Evolutionary conservation across 2,329 filamentous ascomycete species (phyloP), one percentile per base, ranked within the genome.

Genomic region (Neodidymelliopsis sp.): DNA sequence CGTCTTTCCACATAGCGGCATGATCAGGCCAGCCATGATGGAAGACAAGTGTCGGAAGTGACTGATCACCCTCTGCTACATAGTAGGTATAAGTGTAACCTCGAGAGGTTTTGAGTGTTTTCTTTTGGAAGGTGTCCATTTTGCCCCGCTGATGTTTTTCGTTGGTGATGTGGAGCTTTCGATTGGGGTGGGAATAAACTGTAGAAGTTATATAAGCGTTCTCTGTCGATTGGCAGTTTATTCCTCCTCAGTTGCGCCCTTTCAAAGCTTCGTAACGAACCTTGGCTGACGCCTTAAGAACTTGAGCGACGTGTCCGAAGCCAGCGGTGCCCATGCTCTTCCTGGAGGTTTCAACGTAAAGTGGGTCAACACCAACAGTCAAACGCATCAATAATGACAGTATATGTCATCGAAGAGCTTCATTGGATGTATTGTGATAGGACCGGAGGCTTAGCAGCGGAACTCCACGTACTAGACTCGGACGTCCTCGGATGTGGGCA

Each of bases 11-110:
- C 19, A 80, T 65, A 2, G 66, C 64, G 0, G 78, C 75, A 28
- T 70, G 64, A 53, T 80, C 78, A 4, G 80, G 80, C 57, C 75
- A 82, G 48, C 80, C 80, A 63, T 82, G 81, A 13, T 76, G 81
- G 44, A 70, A 57, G 42, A 69, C 36, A 11, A 70, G 55, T 6
- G 63, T 56, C 6, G 65, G 64, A 0, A 59, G 52, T 5, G 62
- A 58, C 4, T 50, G 51, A 39, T 60, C 49, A 27, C 60, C 62
- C 6, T 55, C 36, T 5, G 46, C 44, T 6, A 54, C 53, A 43
- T 66, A 69, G 56, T 68, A 69, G 9, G 59, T 65, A 39, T 69
- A 69, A 8, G 60, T 66, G 40, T 58, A 60, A 10, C 60, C 61
- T 19, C 62, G 53, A 1, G 60, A 61, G 30, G 60, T 63, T 22